Percentiles rank a stretch among this genome's conserved stretches.
These are phyloP conservation scores for Fusarium sp. DNA, from an alignment of 2,329 filamentous ascomycete species.

Conservation along the genomic window DNA sequence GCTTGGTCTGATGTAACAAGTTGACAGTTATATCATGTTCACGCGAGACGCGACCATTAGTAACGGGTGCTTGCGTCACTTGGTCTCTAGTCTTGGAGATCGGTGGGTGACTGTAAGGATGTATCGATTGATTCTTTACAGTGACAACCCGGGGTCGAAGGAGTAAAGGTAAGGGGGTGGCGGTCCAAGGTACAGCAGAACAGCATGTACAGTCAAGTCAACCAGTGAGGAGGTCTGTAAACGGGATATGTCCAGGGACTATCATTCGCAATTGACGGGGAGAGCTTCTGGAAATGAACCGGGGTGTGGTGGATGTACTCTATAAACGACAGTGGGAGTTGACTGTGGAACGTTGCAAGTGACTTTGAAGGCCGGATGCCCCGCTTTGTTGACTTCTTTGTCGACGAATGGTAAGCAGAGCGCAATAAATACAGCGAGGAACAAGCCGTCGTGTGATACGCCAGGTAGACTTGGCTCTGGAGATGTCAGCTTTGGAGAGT, in stretches of 20 bases:
- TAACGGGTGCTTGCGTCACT: conserved; percentile 24
- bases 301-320: background rate
- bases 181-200: background rate
- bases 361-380: background rate
- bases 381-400: background rate
- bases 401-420: conserved; percentile 1
- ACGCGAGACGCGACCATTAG: background rate
- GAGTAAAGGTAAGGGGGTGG: conserved; percentile 16
- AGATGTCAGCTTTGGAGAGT: background rate
- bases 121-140: background rate
- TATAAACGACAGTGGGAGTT: background rate
- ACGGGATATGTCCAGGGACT: conserved; percentile 5
- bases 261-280: background rate
- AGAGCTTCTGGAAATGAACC: background rate
- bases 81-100: background rate
- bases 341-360: conserved; percentile 9
- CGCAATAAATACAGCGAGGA: background rate
- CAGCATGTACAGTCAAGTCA: background rate
- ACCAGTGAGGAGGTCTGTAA: background rate
- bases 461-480: background rate
- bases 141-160: background rate
- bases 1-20: background rate
- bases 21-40: conserved; percentile 8
- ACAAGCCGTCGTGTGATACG: background rate
- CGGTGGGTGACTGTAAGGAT: conserved; percentile 1